These are phyloP conservation scores for Ceratocystiopsis sp. DNA, from an alignment of 2,329 filamentous ascomycete species.

Conservation along the genomic window DNA sequence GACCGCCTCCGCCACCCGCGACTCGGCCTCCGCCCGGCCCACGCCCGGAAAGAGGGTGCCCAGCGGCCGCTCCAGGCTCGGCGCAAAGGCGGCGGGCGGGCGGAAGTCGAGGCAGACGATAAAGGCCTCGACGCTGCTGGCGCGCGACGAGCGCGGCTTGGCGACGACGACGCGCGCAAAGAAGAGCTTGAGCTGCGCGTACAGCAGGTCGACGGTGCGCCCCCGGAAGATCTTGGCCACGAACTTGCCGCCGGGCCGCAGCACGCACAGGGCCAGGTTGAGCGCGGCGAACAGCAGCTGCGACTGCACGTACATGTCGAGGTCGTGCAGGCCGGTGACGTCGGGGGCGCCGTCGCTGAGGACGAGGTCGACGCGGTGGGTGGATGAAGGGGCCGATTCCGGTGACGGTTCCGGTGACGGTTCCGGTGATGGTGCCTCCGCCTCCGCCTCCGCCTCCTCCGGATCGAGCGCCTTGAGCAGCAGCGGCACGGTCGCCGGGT, in stretches of 20 bases:
- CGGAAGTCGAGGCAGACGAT: conserved; percentile 85
- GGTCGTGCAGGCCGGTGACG: conserved; percentile 88
- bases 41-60: conserved; percentile 26
- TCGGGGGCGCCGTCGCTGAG: conserved; percentile 92
- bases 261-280: conserved; percentile 81
- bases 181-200: conserved; percentile 82
- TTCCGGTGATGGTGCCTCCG: background rate
- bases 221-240: conserved; percentile 96
- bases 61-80: conserved; percentile 59
- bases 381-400: background rate
- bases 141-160: conserved; percentile 86
- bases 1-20: conserved; percentile 30
- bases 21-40: no score
- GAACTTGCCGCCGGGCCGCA: conserved; percentile 77
- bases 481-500: conserved; percentile 84
- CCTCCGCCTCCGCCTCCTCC: conserved; percentile 33
- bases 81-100: conserved; percentile 58
- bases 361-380: conserved; percentile 73
- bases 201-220: conserved; percentile 87
- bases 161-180: conserved; percentile 79
- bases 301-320: conserved; percentile 95
- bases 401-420: background rate
- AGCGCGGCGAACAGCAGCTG: conserved; percentile 89
- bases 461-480: conserved; percentile 73
- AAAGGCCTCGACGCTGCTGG: conserved; percentile 92